A percentile compares a stretch with the other conserved stretches of the same genome.
Evolutionary conservation across 257 asterid species (phyloP).

Genomic region (Datura wrightii): DNA sequence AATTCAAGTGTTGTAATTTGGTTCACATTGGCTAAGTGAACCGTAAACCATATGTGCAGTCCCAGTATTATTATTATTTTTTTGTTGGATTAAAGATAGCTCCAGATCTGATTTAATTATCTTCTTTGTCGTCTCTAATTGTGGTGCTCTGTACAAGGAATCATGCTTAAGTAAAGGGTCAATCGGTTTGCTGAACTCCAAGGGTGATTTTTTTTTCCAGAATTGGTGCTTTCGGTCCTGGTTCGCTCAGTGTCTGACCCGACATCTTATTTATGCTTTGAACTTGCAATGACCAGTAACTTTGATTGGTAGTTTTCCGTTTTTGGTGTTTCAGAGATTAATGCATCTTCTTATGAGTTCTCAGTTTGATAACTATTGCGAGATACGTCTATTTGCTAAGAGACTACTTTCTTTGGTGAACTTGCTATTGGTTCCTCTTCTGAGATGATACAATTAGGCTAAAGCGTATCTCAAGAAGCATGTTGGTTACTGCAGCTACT

Average conservation of each 20-base stretch:
- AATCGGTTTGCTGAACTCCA: not conserved
- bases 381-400: not conserved
- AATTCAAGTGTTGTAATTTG: not conserved
- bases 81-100: not conserved
- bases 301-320: not conserved
- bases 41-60: not conserved
- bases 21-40: not conserved
- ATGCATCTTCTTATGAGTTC: not conserved
- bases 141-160: constrained; percentile 10
- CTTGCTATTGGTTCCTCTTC: not conserved
- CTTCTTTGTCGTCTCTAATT: not conserved
- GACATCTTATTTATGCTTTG: constrained; percentile 15
- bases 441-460: constrained; percentile 6
- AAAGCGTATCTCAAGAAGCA: not conserved
- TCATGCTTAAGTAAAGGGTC: not conserved
- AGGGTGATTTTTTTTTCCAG: not conserved
- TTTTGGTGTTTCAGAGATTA: not conserved
- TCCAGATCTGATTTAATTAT: constrained; percentile 19
- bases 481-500: not conserved
- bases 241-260: not conserved
- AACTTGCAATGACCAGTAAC: constrained; percentile 11
- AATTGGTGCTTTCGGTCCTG: constrained; percentile 1
- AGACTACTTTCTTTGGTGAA: not conserved
- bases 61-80: not conserved
- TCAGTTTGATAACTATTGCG: not conserved